Conservation (phyloP, 2,329 filamentous ascomycete genomes). For the Cladosporium cucumerinum region DNA sequence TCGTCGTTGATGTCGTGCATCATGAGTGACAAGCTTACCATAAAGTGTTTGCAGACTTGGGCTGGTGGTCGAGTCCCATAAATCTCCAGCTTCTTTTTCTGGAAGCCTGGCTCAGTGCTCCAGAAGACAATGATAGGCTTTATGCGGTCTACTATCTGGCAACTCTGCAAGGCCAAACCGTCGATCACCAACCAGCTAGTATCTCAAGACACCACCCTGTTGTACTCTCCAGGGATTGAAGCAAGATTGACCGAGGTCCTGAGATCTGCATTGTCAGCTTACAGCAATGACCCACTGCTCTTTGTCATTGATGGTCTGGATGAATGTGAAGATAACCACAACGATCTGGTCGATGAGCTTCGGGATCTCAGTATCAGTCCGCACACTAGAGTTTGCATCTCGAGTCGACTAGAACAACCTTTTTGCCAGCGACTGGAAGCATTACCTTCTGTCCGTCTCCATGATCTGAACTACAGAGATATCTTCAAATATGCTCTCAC, state of each 20-base stretch:
- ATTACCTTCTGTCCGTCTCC: not conserved
- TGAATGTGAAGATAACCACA: not conserved
- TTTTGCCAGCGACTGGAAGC: not conserved
- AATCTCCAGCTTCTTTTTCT: not conserved
- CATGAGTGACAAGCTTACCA: not conserved
- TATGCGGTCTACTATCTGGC: not conserved
- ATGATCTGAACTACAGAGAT: not conserved
- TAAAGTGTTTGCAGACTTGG: not conserved
- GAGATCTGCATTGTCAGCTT: not conserved
- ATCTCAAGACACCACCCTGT: not conserved
- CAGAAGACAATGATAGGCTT: not conserved
- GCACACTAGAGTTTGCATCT: not conserved
- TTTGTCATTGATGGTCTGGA: conserved; percentile 2
- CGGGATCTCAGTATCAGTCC: not conserved
- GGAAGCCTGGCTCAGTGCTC: not conserved
- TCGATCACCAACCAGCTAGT: not conserved
- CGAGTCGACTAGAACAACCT: not conserved
- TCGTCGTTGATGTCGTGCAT: not conserved
- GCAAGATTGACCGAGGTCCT: not conserved
- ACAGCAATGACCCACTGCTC: not conserved
- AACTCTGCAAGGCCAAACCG: not conserved
- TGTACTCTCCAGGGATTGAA: not conserved
- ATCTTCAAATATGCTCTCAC: not conserved
- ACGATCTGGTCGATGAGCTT: not conserved
- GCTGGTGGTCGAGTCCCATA: not conserved